Conservation (phyloP, 306 rosid genomes). For the Rosa persica region DNA sequence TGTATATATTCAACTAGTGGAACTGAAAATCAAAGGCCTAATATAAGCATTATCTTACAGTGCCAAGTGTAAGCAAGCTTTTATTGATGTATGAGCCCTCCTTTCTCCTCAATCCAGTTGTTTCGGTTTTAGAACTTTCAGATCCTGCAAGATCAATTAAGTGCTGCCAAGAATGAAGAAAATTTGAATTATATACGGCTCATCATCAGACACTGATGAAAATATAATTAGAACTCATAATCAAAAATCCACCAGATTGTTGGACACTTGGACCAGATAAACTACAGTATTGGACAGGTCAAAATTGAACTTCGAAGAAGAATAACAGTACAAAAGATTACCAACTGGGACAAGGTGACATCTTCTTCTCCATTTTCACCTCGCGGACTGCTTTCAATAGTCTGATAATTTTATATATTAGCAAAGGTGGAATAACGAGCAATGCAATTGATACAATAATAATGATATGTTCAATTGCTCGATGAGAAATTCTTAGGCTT, state of each 20-base stretch:
- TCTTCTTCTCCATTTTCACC: conserved; percentile 81
- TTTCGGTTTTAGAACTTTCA: conserved; percentile 90
- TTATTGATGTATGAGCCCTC: conserved; percentile 90
- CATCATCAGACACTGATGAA: conserved; percentile 12
- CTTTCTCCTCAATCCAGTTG: conserved; percentile 84
- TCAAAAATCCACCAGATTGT: conserved; percentile 12
- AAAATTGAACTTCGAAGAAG: conserved; percentile 17
- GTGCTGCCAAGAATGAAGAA: conserved; percentile 54
- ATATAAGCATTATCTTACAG: conserved; percentile 50
- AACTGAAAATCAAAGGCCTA: conserved; percentile 5
- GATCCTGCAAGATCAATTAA: conserved; percentile 96
- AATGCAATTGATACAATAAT: background rate
- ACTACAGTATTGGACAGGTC: conserved; percentile 9
- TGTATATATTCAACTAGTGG: background rate
- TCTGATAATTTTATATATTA: conserved; percentile 43
- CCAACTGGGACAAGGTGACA: conserved; percentile 80
- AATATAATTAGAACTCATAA: conserved; percentile 2
- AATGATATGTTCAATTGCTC: background rate
- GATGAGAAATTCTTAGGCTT: background rate
- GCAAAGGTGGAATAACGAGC: conserved; percentile 10
- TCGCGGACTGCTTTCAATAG: conserved; percentile 73
- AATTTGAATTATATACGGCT: conserved; percentile 21
- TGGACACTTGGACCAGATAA: conserved; percentile 10
- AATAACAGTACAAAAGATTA: conserved; percentile 20
- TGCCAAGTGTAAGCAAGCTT: conserved; percentile 87